These are phyloP conservation scores for Ogataea nonfermentans DNA, from an alignment of 805 yeast species.

Conservation along the genomic window DNA sequence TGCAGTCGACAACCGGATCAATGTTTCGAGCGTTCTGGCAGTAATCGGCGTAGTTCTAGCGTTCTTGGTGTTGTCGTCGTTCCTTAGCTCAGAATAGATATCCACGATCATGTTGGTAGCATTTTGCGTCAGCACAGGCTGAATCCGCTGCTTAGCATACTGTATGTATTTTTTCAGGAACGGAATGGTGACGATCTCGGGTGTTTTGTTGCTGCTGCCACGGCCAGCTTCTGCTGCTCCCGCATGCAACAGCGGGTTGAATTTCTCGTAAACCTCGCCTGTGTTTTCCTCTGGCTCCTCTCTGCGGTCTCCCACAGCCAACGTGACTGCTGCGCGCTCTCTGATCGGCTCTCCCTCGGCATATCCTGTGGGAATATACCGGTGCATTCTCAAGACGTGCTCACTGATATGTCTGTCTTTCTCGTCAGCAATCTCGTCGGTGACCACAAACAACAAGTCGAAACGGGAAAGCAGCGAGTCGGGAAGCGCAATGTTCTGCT, in stretches of 20 bases:
- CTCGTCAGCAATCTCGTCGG: slow-evolving; percentile 86
- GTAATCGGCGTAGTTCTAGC: slow-evolving; percentile 90
- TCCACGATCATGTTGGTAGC: slow-evolving; percentile 82
- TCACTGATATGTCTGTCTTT: slow-evolving; percentile 87
- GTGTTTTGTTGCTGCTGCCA: slow-evolving; percentile 33
- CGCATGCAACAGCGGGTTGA: slow-evolving; percentile 76
- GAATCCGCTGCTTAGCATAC: slow-evolving; percentile 85
- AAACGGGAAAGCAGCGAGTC: slow-evolving; percentile 96
- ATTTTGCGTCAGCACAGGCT: slow-evolving; percentile 71
- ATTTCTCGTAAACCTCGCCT: slow-evolving; percentile 78
- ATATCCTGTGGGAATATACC: slow-evolving; percentile 83
- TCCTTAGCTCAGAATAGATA: slow-evolving; percentile 78
- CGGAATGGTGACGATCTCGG: slow-evolving; percentile 66
- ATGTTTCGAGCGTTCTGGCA: slow-evolving; percentile 95
- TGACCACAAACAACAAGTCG: slow-evolving; percentile 90
- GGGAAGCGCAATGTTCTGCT: slow-evolving; percentile 93
- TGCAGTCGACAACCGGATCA: slow-evolving; percentile 92
- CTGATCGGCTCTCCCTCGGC: slow-evolving; percentile 92
- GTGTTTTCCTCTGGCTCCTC: slow-evolving; percentile 45
- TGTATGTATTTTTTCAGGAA: slow-evolving; percentile 91
- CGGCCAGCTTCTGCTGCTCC: slow-evolving; percentile 54
- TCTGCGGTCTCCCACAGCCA: slow-evolving; percentile 75
- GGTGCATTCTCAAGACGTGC: slow-evolving; percentile 91
- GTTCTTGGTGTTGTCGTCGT: slow-evolving; percentile 59
- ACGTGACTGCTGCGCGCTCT: slow-evolving; percentile 64